Base-by-base conservation (phyloP, 1,139 yeast genomes). In the Magnusiomyces magnusii region DNA sequence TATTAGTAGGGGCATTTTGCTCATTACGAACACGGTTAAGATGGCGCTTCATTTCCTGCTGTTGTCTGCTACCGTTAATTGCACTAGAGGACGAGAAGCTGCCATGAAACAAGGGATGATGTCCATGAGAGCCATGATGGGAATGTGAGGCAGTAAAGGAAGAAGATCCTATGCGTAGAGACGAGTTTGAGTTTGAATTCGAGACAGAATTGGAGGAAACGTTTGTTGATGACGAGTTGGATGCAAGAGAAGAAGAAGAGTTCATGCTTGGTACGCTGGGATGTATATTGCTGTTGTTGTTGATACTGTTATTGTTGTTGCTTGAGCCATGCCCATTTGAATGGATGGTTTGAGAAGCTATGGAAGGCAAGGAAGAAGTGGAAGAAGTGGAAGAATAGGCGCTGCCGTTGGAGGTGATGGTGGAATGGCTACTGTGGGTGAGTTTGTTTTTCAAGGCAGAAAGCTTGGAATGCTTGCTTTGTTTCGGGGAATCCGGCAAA, bases 401-500 rank as follows among this genome's bases (percentile, higher is more conserved):
- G 17, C 19, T 10, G 19, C 19, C 19, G 44, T 39, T 39, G 17
- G 44, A 39, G 10, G 44, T 39, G 19, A 7, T 31, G 36, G 7
- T 31, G 13, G 36, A 7, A 31, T 19, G 13, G 39, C 19, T 50
- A 28, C 25, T 50, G 24, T 50, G 19, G 7, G 41, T n/a, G 3
- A 27, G 36, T n/a, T 25, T 23, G 39, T 19, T 21, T 19, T 50
- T 50, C 25, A 50, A 25, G 25, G 41, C 53, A 50, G 24, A 27
- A 17, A 50, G 23, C 21, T 50, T 50, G 17, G 53, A 50, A 5
- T 27, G 53, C 31, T 53, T 53, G 47, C 47, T 25, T 2, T 51
- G 27, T 51, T 25, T 56, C 25, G 36, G 23, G 27, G 50, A 24
- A 28, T 72, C 75, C 24, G 74, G 73, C 42, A 78, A 64, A 23